phyloP scores from a whole-genome alignment of 2,329 filamentous ascomycete genomes.

The Fusarium sp. region DNA sequence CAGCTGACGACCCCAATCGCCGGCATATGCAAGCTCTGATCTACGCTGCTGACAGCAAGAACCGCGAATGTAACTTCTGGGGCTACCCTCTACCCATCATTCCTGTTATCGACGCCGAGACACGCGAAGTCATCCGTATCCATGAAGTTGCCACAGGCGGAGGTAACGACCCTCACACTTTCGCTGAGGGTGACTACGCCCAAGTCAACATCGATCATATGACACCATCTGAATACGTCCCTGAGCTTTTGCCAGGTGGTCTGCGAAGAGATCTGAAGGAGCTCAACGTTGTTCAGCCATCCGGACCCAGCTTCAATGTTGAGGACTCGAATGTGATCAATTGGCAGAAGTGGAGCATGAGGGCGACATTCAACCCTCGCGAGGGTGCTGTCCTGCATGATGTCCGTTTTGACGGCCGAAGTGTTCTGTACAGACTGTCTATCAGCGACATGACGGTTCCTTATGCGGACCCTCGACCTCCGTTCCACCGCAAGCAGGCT shows the following conservation, averaged over 20 bases:
- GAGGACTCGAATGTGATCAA: constrained; percentile 55
- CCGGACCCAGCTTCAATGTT: constrained; percentile 57
- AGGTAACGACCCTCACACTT: constrained; percentile 38
- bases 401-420: constrained; percentile 72
- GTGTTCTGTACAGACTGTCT: constrained; percentile 72
- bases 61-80: constrained; percentile 65
- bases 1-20: constrained; percentile 42
- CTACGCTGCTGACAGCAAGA: constrained; percentile 48
- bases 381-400: constrained; percentile 78
- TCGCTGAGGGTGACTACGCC: neutral
- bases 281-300: constrained; percentile 59
- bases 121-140: constrained; percentile 49
- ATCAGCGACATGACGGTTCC: constrained; percentile 77
- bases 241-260: constrained; percentile 55
- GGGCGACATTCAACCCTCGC: constrained; percentile 75
- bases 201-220: constrained; percentile 26
- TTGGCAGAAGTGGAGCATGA: constrained; percentile 76
- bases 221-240: constrained; percentile 53
- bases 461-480: constrained; percentile 72
- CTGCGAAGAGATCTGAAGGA: constrained; percentile 67
- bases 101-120: constrained; percentile 54
- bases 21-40: constrained; percentile 51
- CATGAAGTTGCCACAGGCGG: constrained; percentile 52
- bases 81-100: constrained; percentile 65
- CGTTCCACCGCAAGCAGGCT: constrained; percentile 74